These are phyloP conservation scores for Claviceps paspali DNA, from an alignment of 2,329 filamentous ascomycete species.

Conservation along the genomic window DNA sequence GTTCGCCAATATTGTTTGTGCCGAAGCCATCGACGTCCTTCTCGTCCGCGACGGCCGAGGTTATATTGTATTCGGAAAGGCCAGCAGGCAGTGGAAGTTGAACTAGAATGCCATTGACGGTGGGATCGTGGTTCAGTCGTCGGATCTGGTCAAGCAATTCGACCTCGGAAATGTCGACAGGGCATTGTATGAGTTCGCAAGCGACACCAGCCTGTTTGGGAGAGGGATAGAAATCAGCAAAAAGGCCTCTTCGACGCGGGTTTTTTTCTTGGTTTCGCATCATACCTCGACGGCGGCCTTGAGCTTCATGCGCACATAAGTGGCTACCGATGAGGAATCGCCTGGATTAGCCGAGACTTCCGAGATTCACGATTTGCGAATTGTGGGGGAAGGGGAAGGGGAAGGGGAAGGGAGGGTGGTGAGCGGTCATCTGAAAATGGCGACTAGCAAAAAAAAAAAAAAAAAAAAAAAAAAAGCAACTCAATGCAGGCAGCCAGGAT, in stretches of 20 bases:
- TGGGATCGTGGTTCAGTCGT: conserved; percentile 70
- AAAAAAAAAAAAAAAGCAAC: background rate
- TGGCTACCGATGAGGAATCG: conserved; percentile 41
- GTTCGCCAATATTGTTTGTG: conserved; percentile 83
- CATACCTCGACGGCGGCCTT: conserved; percentile 84
- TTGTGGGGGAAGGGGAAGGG: background rate
- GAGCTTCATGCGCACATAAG: conserved; percentile 99
- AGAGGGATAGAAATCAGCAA: background rate
- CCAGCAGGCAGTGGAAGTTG: conserved; percentile 82
- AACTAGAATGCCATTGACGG: conserved; percentile 83
- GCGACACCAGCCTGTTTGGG: conserved; percentile 82
- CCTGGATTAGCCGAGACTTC: background rate
- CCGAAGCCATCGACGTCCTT: conserved; percentile 99
- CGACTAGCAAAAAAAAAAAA: background rate
- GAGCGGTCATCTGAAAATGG: conserved; percentile 2
- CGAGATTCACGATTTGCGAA: background rate
- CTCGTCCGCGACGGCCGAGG: conserved; percentile 76
- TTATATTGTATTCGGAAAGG: conserved; percentile 80
- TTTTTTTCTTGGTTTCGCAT: conserved; percentile 1
- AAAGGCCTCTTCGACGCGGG: background rate
- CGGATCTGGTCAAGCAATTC: conserved; percentile 76
- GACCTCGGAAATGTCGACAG: conserved; percentile 64
- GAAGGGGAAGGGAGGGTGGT: background rate
- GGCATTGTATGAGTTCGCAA: conserved; percentile 74
- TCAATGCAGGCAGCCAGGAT: background rate